Evolutionary conservation across 495 filamentous ascomycete species (phyloP), one percentile per base, ranked within the genome.

Genomic region (Neurospora pannonica): DNA sequence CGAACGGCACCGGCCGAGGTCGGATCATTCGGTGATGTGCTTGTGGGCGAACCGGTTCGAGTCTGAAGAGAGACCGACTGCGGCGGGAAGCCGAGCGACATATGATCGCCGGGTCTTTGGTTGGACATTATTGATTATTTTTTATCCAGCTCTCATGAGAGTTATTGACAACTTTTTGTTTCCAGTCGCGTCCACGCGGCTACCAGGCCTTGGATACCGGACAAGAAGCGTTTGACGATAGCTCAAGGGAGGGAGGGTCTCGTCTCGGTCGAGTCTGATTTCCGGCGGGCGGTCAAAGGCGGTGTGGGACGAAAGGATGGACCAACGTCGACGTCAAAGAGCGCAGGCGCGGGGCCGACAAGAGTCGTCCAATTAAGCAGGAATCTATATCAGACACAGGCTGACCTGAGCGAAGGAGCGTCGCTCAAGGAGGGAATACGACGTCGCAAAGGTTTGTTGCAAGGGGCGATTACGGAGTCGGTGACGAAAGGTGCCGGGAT

Each of bases 81-180:
- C 82, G 89, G 88, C 73, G 89, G 87, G 81, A 89, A 92, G 82
- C 89, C 92, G 87, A 89, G 89, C 84, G 82, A 91, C 87, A 89
- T 88, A 86, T 90, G 86, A 87, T 93, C 80, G 78, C 77, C 88
- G 86, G 93, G 88, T 91, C 93, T 89, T 92, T 91, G 89, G 83
- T 92, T 94, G 85, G 93, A 92, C 96, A 98, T 98, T 93, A 96
- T 93, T 86, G 84, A 92, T 93, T 92, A 92, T 86, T 75, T 82
- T 83, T 82, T 73, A 76, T 79, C 82, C 78, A 81, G 81, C 81
- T 81, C 82, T 85, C 82, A 85, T 86, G 78, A 82, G 80, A 79
- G 81, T 77, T 75, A 70, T 75, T 71, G 69, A 34, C 70, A 37
- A 38, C 9, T 39, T 38, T 74, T 42, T 71, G 69, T 67, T 21